Evolutionary conservation across 208 protist genomes (phyloP), one percentile per base, ranked within the genome.

Genomic region (Angomonas deanei): DNA sequence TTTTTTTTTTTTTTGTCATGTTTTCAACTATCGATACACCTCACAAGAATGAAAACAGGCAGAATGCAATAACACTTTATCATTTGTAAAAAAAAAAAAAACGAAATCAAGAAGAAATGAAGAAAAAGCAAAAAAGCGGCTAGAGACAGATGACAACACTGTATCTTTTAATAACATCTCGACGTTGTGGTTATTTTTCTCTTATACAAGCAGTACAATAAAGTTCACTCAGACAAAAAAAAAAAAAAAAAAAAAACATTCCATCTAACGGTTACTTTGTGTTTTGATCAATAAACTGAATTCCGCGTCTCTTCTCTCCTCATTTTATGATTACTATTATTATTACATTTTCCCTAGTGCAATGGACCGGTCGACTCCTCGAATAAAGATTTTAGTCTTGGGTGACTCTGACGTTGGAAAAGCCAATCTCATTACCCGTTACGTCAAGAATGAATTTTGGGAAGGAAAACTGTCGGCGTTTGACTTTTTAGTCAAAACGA

Each of bases 341-440:
- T n/a, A n/a, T n/a, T n/a, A n/a, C n/a, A n/a, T n/a, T n/a, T n/a
- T n/a, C n/a, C n/a, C n/a, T n/a, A n/a, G n/a, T n/a, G n/a, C n/a
- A n/a, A n/a, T n/a, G n/a, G n/a, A n/a, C n/a, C n/a, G n/a, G n/a
- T n/a, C n/a, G n/a, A n/a, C n/a, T n/a, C n/a, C n/a, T n/a, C n/a
- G n/a, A n/a, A n/a, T n/a, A n/a, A 94, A 23, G 21, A 49, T 47
- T 63, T 38, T 57, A 6, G 21, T 23, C 54, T 23, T 96, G 54
- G 93, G 94, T 32, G 85, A 94, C 70, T 93, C 79, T 57, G 89
- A 85, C 32, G 93, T 96, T 30, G 92, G 86, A 48, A 97, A 96
- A 82, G 87, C 76, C 33, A 96, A 91, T 74, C 76, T 94, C 19
- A 94, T 96, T 76, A 90, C 80, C 3, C 82, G 91, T 47, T 96